phyloP scores from a whole-genome alignment of 2,329 filamentous ascomycete species.

The Penicillium olsonii region DNA sequence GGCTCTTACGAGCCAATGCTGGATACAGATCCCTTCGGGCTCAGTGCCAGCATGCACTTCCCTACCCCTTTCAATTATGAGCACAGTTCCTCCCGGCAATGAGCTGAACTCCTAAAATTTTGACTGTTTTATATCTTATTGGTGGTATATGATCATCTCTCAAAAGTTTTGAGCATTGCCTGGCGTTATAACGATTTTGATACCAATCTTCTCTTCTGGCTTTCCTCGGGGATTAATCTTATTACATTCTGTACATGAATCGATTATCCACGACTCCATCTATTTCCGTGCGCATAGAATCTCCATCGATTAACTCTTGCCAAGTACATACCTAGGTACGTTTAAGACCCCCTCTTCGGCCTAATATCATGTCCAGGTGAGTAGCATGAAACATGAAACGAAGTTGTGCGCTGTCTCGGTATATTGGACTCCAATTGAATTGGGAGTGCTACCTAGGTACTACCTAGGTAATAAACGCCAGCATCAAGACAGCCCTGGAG shows the following conservation, averaged over 20 bases:
- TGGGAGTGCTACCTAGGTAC: no score
- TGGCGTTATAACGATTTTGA: constrained; percentile 34
- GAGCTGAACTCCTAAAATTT: constrained; percentile 5
- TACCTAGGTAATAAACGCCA: no score
- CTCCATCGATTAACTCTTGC: no score
- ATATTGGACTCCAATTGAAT: no score
- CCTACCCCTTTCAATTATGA: constrained; percentile 70
- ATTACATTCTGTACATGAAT: constrained; percentile 13
- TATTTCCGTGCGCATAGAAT: background rate
- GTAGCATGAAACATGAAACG: no score
- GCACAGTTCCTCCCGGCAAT: constrained; percentile 41
- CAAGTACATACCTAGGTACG: no score
- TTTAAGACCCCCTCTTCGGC: no score
- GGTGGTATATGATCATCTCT: constrained; percentile 11
- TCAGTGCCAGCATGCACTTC: constrained; percentile 94
- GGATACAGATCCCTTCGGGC: constrained; percentile 89
- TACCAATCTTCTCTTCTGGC: constrained; percentile 30
- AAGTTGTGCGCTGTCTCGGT: no score
- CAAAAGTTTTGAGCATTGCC: constrained; percentile 39
- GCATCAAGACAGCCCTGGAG: no score
- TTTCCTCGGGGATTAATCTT: constrained; percentile 13
- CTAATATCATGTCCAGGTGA: no score
- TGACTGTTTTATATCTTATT: constrained; percentile 8
- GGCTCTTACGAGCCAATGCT: constrained; percentile 81
- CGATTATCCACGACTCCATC: background rate